Conservation (phyloP, 768 basidiomycete species). For the Punctularia strigosozonata region DNA sequence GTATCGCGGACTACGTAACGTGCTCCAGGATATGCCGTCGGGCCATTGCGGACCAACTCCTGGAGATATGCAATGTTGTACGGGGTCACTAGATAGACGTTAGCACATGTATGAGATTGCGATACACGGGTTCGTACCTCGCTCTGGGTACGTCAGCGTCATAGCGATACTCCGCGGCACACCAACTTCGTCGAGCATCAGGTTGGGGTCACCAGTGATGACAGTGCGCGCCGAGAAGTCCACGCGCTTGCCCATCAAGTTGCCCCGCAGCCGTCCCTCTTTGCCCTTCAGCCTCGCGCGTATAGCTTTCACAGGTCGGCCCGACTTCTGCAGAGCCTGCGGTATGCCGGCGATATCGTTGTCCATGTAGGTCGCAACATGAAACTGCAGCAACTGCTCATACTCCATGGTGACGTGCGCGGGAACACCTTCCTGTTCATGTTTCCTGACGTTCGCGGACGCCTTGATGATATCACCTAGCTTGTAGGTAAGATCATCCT, state of each 20-base stretch:
- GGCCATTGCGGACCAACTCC: slow-evolving; percentile 90
- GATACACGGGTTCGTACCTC: slow-evolving; percentile 42
- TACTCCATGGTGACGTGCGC: slow-evolving; percentile 93
- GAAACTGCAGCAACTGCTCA: slow-evolving; percentile 96
- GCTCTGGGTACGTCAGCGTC: slow-evolving; percentile 95
- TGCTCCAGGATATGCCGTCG: slow-evolving; percentile 90
- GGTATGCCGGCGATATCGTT: slow-evolving; percentile 98
- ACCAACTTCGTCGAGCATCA: slow-evolving; percentile 93
- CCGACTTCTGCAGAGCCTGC: slow-evolving; percentile 94
- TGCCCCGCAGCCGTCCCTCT: slow-evolving; percentile 94
- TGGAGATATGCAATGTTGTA: slow-evolving; percentile 94
- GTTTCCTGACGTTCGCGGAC: slow-evolving; percentile 81
- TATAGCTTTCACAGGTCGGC: slow-evolving; percentile 95
- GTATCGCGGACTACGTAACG: slow-evolving; percentile 95
- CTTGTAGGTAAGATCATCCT: slow-evolving; percentile 98
- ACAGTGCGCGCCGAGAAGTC: slow-evolving; percentile 99
- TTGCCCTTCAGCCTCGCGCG: slow-evolving; percentile 97
- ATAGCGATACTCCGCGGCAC: slow-evolving; percentile 93
- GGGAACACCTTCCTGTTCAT: slow-evolving; percentile 94
- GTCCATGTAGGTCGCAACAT: slow-evolving; percentile 99
- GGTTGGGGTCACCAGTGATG: slow-evolving; percentile 96
- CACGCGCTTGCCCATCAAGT: slow-evolving; percentile 98
- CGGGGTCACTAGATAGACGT: slow-evolving; percentile 61
- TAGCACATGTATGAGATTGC: slow-evolving; percentile 4
- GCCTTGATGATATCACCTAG: slow-evolving; percentile 95